Conservation (phyloP, 805 yeast genomes). For the Candida dajiaensis region DNA sequence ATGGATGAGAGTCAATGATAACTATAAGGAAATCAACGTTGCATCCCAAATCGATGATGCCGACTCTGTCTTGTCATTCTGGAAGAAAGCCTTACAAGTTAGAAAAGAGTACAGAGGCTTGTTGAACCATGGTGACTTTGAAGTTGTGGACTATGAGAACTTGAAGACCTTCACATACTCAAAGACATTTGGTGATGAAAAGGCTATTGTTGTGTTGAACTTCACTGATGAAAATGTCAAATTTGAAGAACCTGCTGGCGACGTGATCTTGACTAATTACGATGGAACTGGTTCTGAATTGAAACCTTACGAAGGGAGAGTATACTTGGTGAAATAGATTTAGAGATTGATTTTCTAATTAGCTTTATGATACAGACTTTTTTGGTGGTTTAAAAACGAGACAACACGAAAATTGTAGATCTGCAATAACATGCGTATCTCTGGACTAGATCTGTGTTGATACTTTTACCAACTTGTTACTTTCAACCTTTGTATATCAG, state of each 20-base stretch:
- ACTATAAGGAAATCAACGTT: constrained; percentile 44
- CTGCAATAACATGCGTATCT: too few species aligned
- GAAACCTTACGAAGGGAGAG: constrained; percentile 41
- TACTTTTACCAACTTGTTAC: too few species aligned
- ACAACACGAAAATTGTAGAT: too few species aligned
- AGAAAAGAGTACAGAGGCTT: constrained; percentile 41
- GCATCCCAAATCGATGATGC: constrained; percentile 40
- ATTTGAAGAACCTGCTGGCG: constrained; percentile 26
- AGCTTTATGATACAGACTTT: too few species aligned
- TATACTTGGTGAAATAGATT: constrained; percentile 24
- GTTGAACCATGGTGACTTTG: constrained; percentile 41
- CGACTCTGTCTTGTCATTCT: constrained; percentile 40
- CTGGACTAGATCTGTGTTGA: too few species aligned
- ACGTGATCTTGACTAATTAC: constrained; percentile 30
- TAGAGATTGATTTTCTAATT: not conserved
- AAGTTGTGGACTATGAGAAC: constrained; percentile 38
- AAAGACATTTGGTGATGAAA: constrained; percentile 29
- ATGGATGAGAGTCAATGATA: constrained; percentile 49
- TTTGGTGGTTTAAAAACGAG: too few species aligned
- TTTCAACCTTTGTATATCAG: too few species aligned
- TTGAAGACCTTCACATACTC: constrained; percentile 35
- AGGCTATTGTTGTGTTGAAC: constrained; percentile 36
- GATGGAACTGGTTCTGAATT: constrained; percentile 22
- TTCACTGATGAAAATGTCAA: constrained; percentile 30
- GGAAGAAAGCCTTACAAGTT: constrained; percentile 35